phyloP scores from a whole-genome alignment of 768 basidiomycete species.

The Nidula microcarpa region DNA sequence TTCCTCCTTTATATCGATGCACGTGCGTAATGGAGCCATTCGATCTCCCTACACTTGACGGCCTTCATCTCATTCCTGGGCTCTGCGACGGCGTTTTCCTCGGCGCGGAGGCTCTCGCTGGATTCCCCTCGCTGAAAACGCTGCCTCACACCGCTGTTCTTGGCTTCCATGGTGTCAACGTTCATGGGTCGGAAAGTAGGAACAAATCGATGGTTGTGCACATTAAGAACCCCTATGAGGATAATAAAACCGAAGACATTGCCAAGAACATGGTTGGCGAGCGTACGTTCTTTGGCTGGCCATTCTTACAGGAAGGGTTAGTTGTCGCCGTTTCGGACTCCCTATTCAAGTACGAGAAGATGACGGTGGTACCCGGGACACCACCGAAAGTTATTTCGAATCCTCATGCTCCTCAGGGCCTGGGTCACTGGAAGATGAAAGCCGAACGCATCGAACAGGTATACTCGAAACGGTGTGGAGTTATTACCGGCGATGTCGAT shows the following conservation, averaged over 20 bases:
- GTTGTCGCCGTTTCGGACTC: slow-evolving; percentile 87
- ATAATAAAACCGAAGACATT: slow-evolving; percentile 64
- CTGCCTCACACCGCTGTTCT: slow-evolving; percentile 74
- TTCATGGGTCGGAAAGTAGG: slow-evolving; percentile 85
- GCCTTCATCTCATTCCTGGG: slow-evolving; percentile 82
- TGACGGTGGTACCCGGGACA: slow-evolving; percentile 46
- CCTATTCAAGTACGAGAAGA: slow-evolving; percentile 81
- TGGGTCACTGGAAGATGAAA: slow-evolving; percentile 76
- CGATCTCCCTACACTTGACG: slow-evolving; percentile 83
- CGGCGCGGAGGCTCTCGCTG: slow-evolving; percentile 83
- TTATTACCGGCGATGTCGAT: slow-evolving; percentile 79
- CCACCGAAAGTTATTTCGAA: slow-evolving; percentile 59
- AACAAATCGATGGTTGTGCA: slow-evolving; percentile 94
- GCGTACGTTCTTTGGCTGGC: slow-evolving; percentile 84
- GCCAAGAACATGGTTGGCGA: slow-evolving; percentile 74
- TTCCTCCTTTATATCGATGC: slow-evolving; percentile 83
- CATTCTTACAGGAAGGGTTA: slow-evolving; percentile 89
- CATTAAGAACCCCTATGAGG: slow-evolving; percentile 73
- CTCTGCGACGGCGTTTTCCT: slow-evolving; percentile 86
- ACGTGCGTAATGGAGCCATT: slow-evolving; percentile 79
- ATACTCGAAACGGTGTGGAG: slow-evolving; percentile 89
- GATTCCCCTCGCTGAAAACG: slow-evolving; percentile 94
- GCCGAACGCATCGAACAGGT: slow-evolving; percentile 77
- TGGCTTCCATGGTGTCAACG: slow-evolving; percentile 87
- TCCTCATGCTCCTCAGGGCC: slow-evolving; percentile 67